These are phyloP conservation scores for Fusarium hostae DNA, from an alignment of 2,329 filamentous ascomycete genomes.

Conservation along the genomic window DNA sequence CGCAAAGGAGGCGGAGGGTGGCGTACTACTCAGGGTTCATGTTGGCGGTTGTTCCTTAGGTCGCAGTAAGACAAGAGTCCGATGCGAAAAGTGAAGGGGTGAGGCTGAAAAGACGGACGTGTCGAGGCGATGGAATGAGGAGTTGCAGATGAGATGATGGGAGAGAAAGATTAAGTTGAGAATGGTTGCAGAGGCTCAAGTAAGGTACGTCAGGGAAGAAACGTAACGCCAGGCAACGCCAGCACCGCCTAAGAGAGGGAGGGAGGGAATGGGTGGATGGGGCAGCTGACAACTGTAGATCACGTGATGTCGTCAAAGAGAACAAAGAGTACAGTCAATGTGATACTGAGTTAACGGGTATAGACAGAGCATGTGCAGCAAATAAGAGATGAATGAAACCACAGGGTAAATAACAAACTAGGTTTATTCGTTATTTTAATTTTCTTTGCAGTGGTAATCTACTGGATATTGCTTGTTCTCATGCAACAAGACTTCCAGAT, in stretches of 20 bases:
- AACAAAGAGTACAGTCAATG: slow-evolving; percentile 16
- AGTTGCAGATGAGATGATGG: slow-evolving; percentile 47
- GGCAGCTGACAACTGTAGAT: slow-evolving; percentile 40
- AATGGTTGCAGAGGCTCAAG: slow-evolving; percentile 44
- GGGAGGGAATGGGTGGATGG: slow-evolving; percentile 32
- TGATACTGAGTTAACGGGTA: not conserved
- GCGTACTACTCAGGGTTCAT: slow-evolving; percentile 96
- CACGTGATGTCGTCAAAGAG: slow-evolving; percentile 40
- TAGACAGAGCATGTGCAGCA: slow-evolving; percentile 9
- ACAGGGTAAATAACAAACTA: not conserved
- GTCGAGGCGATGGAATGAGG: slow-evolving; percentile 34
- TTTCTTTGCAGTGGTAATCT: not conserved
- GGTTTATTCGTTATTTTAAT: not conserved
- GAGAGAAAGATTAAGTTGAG: slow-evolving; percentile 43
- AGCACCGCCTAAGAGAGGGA: slow-evolving; percentile 34
- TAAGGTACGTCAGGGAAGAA: slow-evolving; percentile 54
- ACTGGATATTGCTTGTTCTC: not conserved
- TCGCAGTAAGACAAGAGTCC: slow-evolving; percentile 22
- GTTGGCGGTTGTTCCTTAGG: slow-evolving; percentile 56
- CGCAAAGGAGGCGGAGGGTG: slow-evolving; percentile 46
- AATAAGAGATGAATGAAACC: not conserved
- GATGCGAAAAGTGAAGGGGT: slow-evolving; percentile 2
- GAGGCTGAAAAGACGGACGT: slow-evolving; percentile 7
- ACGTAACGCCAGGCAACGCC: slow-evolving; percentile 47
- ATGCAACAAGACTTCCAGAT: not conserved